A percentile compares a stretch with the other conserved stretches of the same genome.
Evolutionary conservation across 257 asterid species (phyloP).

Genomic region (Przewalskia tangutica): DNA sequence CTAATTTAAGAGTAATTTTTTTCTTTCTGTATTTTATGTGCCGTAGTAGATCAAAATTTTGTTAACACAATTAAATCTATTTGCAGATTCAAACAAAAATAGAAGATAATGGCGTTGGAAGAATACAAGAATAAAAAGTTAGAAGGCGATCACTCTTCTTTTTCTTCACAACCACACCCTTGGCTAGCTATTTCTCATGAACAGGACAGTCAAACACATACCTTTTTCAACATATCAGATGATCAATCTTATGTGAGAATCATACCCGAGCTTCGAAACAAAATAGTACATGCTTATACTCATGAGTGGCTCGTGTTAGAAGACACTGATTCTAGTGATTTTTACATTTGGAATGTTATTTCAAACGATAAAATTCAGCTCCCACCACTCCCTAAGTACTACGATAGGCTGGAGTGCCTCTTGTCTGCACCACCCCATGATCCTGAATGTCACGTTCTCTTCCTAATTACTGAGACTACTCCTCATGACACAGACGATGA

Average conservation of each 20-base stretch:
- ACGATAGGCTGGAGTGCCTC: neutral
- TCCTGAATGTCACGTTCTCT: neutral
- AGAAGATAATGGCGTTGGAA: too few relatives aligned
- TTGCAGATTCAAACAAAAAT: too few relatives aligned
- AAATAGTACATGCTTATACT: neutral
- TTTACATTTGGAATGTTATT: neutral
- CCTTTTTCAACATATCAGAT: neutral
- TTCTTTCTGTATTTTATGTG: too few relatives aligned
- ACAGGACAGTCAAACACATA: neutral
- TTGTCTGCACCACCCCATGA: neutral
- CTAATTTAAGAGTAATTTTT: too few relatives aligned
- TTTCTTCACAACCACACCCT: neutral
- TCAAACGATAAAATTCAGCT: neutral
- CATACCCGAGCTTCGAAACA: neutral
- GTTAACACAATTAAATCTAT: too few relatives aligned
- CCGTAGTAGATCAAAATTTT: too few relatives aligned
- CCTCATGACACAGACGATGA: neutral
- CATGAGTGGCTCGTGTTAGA: neutral
- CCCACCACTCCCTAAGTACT: neutral
- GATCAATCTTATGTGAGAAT: neutral
- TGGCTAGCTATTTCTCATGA: neutral
- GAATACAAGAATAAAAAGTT: too few relatives aligned
- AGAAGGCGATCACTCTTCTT: too few relatives aligned
- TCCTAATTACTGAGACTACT: neutral
- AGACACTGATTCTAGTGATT: neutral